A percentile compares a stretch with the other conserved stretches of the same genome.
These are phyloP conservation scores for Ceratocystis albifundus DNA, from an alignment of 2,329 filamentous ascomycete species.

Conservation along the genomic window DNA sequence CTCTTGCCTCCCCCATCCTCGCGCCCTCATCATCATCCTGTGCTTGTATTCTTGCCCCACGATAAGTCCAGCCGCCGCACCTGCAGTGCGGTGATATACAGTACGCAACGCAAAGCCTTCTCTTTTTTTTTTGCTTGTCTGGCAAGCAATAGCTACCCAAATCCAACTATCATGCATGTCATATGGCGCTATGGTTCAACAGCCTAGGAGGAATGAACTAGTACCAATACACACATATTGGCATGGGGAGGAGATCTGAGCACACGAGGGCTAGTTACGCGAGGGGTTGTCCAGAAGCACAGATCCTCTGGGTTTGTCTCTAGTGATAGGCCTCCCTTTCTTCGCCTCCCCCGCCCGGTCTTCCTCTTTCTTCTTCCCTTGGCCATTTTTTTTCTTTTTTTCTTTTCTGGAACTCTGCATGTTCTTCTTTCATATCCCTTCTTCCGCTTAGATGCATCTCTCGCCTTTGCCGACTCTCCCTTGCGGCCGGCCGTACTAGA, in stretches of 20 bases:
- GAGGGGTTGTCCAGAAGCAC: not conserved
- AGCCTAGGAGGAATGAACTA: not conserved
- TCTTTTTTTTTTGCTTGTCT: not conserved
- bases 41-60: not conserved
- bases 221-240: constrained; percentile 2
- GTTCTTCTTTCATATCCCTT: too few species aligned
- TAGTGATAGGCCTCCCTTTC: not conserved
- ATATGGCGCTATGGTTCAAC: too few species aligned
- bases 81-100: not conserved
- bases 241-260: constrained; percentile 1
- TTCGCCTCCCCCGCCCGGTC: not conserved
- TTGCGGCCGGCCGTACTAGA: too few species aligned
- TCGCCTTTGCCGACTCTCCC: too few species aligned
- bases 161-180: not conserved
- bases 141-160: not conserved
- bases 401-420: not conserved
- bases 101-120: not conserved
- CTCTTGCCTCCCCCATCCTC: not conserved
- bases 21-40: not conserved
- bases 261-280: not conserved
- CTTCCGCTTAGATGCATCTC: too few species aligned
- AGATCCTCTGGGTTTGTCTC: not conserved
- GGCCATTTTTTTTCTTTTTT: not conserved
- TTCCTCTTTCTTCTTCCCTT: not conserved
- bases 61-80: not conserved